phyloP scores from a whole-genome alignment of 176 grass and related monocot species.

The Oryza meyeriana region DNA sequence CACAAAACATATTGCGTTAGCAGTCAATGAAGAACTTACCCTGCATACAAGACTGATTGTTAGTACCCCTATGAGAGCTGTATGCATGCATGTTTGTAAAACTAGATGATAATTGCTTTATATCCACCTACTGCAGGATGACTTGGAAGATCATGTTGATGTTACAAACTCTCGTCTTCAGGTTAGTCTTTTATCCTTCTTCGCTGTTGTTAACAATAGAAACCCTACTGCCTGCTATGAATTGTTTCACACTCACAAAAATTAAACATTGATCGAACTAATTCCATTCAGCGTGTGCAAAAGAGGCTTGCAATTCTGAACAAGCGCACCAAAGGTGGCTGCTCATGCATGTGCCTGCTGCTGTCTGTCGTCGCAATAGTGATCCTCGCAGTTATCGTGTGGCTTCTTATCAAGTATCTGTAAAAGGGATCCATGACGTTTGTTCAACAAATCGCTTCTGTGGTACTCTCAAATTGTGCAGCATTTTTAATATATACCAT shows the following conservation, averaged over 20 bases:
- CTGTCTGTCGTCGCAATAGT: conserved; percentile 68
- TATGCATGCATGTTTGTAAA: not conserved
- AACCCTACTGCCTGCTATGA: not conserved
- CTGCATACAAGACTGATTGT: conserved; percentile 95
- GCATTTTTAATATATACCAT: conserved; percentile 21
- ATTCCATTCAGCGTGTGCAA: conserved; percentile 64
- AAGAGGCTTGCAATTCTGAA: conserved; percentile 83
- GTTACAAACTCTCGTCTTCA: conserved; percentile 78
- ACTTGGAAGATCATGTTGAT: conserved; percentile 79
- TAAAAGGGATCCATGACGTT: conserved; percentile 20
- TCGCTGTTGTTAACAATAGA: not conserved
- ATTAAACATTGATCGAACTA: not conserved
- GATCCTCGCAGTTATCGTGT: conserved; percentile 66
- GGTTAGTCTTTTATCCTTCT: conserved; percentile 28
- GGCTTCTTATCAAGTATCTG: conserved; percentile 88
- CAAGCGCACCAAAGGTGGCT: conserved; percentile 83
- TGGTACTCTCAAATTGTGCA: conserved; percentile 29
- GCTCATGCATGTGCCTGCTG: conserved; percentile 81
- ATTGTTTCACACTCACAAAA: not conserved
- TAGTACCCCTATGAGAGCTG: conserved; percentile 25
- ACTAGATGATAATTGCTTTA: conserved; percentile 13
- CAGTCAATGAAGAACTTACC: conserved; percentile 94
- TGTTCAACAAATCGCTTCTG: not conserved
- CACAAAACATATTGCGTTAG: conserved; percentile 94
- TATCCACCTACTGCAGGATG: conserved; percentile 60